Base-by-base conservation (phyloP, 129 eudicot genomes). In the Gnaphalium uliginosum region DNA sequence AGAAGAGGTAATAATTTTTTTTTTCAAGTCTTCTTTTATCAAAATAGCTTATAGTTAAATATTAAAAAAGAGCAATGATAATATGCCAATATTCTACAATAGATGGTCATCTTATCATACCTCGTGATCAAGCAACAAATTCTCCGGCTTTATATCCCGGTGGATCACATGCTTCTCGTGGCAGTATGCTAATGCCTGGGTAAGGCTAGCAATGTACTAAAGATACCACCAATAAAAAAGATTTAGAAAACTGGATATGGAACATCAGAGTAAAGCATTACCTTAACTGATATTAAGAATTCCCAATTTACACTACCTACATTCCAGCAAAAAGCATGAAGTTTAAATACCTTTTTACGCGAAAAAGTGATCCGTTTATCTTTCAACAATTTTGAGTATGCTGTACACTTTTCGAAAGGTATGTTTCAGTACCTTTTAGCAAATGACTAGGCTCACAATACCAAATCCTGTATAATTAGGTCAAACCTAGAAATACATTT, bases 141-240 rank as follows among this genome's bases (percentile, higher is more conserved):
- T 94, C 87, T 94, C 98, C 0, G 98, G 96, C 87, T 94, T 90
- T 79, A 94, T 94, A 69, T 94, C 98, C 79, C 98, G 87, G 74
- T 93, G 98, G 74, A 93, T 93, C 67, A 90, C 97, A 81, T 87
- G 83, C 83, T 94, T 87, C 80, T 87, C 86, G 68, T 94, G 98
- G 69, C 97, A 94, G 51, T 94, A 90, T 18, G 93, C 91, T 88
- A 94, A 79, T 29, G 98, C 98, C 43, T 84, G 87, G 0, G 97
- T 77, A 68, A 94, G 87, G 84, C 98, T 90, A 37, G 96, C 82
- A 76, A 94, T 89, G 73, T 94, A 94, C 98, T 94, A 73, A 57
- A 62, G 22, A 66, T 72, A 72, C 69, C 66, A 76, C 79, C 21
- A 66, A 35, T 68, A 66, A 70, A 30, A n/a, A 11, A 74, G 21